Evolutionary conservation across 257 asterid genomes (phyloP).

Genomic region (Nicotiana tomentosiformis): DNA sequence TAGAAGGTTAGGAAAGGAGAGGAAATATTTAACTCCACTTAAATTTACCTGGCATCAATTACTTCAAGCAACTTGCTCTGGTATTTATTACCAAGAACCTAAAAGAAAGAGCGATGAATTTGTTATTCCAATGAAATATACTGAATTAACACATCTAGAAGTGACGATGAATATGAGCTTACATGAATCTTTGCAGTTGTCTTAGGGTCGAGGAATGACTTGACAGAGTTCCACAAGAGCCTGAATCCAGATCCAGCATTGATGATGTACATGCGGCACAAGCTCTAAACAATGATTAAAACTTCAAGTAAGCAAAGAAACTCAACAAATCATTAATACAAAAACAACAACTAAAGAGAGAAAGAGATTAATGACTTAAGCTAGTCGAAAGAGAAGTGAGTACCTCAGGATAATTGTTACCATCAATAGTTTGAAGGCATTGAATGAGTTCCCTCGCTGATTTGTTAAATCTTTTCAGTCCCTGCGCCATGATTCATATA

Average conservation of each 20-base stretch:
- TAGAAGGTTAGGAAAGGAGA: neutral
- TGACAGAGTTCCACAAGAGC: constrained; percentile 94
- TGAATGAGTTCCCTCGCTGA: constrained; percentile 91
- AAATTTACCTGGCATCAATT: constrained; percentile 70
- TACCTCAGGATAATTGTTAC: constrained; percentile 97
- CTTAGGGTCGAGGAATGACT: constrained; percentile 95
- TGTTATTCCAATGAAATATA: neutral
- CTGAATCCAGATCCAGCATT: constrained; percentile 97
- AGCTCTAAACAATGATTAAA: constrained; percentile 37
- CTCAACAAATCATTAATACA: neutral
- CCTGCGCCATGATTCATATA: constrained; percentile 35
- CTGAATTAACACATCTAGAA: neutral
- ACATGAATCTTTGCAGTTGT: constrained; percentile 93
- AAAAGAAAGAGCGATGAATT: neutral
- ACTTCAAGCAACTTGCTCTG: constrained; percentile 92
- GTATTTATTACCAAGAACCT: constrained; percentile 88
- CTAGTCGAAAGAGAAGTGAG: neutral
- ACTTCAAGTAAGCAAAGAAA: neutral
- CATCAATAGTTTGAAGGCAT: constrained; percentile 76
- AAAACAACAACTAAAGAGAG: neutral
- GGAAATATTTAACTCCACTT: neutral
- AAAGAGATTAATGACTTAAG: neutral
- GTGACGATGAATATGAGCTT: constrained; percentile 8
- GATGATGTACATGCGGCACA: constrained; percentile 89
- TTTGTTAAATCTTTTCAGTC: constrained; percentile 76